Percentiles rank a stretch among this genome's conserved stretches.
These are phyloP conservation scores for Ceratobasidium sp. DNA, from an alignment of 1,284 basidiomycete genomes.

Conservation along the genomic window DNA sequence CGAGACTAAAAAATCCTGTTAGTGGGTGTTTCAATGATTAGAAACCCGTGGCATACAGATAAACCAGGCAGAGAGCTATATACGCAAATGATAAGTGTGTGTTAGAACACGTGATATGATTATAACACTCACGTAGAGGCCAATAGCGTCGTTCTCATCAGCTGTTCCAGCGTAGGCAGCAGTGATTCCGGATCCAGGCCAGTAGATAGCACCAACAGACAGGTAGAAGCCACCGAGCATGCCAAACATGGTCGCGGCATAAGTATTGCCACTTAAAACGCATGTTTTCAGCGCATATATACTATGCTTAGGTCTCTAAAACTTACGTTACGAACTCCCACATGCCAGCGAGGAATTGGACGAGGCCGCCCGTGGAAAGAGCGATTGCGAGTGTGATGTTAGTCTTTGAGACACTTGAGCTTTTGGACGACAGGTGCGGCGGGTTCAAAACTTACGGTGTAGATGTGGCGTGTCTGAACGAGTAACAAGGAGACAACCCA, in stretches of 20 bases:
- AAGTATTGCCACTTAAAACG: conserved; percentile 51
- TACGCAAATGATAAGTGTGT: background rate
- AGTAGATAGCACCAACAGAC: conserved; percentile 37
- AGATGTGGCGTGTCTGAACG: conserved; percentile 43
- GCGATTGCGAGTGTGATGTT: conserved; percentile 49
- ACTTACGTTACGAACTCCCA: conserved; percentile 52
- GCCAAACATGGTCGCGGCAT: conserved; percentile 52
- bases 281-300: background rate
- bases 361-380: conserved; percentile 47
- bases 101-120: background rate
- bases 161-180: conserved; percentile 44
- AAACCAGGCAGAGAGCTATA: conserved; percentile 38
- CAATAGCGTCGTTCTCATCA: conserved; percentile 42
- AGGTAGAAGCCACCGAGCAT: conserved; percentile 45
- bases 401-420: conserved; percentile 37
- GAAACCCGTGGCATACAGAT: conserved; percentile 44
- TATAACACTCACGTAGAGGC: background rate
- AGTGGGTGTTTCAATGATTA: background rate
- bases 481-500: conserved; percentile 45
- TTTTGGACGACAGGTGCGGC: conserved; percentile 55
- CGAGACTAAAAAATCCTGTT: conserved; percentile 7
- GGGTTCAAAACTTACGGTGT: conserved; percentile 41
- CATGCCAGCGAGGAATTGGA: conserved; percentile 54
- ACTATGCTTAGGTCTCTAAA: conserved; percentile 42
- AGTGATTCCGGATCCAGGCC: conserved; percentile 30